Evolutionary conservation across 345 rosid genomes (phyloP).

Genomic region (Lumnitzera racemosa): DNA sequence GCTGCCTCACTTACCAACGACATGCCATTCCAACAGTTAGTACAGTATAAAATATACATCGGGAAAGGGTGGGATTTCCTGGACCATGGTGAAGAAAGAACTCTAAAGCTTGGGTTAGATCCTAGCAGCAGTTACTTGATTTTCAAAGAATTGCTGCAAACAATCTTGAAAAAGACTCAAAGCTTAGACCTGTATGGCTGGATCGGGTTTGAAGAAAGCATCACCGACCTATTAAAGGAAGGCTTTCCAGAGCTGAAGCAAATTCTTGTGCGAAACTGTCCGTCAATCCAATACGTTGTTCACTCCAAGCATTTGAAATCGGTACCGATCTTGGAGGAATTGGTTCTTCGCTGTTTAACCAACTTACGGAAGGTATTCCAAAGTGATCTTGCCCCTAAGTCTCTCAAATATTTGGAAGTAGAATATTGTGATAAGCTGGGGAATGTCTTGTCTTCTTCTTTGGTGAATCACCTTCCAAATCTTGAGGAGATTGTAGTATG

Average conservation of each 20-base stretch:
- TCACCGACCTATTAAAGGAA: neutral
- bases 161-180: neutral
- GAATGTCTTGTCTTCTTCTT: slow-evolving; percentile 15
- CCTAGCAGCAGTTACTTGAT: too few relatives aligned
- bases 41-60: neutral
- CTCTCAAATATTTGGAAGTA: slow-evolving; percentile 8
- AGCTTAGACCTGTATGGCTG: neutral
- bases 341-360: slow-evolving; percentile 6
- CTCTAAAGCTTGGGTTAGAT: slow-evolving; percentile 5
- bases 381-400: neutral
- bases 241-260: slow-evolving; percentile 15
- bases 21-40: neutral
- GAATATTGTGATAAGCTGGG: slow-evolving; percentile 9
- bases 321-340: slow-evolving; percentile 13
- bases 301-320: neutral
- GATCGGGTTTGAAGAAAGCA: neutral
- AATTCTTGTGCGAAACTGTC: slow-evolving; percentile 6
- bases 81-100: neutral
- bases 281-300: neutral
- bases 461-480: slow-evolving; percentile 3
- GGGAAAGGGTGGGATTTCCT: neutral
- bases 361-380: slow-evolving; percentile 16
- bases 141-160: neutral
- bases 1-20: neutral
- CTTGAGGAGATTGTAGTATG: slow-evolving; percentile 13